These are phyloP conservation scores for Calonectria ilicicola DNA, from an alignment of 2,329 filamentous ascomycete species.

Conservation along the genomic window DNA sequence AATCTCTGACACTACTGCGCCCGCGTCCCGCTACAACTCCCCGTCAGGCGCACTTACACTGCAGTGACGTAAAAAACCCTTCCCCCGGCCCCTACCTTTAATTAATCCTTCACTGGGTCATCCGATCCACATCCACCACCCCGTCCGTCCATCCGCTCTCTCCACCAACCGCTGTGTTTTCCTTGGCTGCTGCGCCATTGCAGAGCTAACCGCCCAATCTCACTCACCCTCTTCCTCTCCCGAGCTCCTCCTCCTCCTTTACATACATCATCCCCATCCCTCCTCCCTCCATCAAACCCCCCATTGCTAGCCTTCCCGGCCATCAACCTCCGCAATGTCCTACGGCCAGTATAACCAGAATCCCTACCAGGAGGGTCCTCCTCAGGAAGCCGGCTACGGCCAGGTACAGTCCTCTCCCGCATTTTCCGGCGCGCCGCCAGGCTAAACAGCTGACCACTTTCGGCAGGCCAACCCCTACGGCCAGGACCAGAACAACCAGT, in stretches of 20 bases:
- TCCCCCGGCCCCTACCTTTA: conserved; percentile 10
- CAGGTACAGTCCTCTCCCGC: conserved; percentile 51
- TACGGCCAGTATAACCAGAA: conserved; percentile 73
- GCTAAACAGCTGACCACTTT: conserved; percentile 20
- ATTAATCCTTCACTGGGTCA: conserved; percentile 12
- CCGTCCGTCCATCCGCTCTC: not conserved
- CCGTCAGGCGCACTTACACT: not conserved
- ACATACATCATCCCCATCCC: conserved; percentile 33
- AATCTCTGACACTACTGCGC: conserved; percentile 9
- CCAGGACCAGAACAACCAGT: conserved; percentile 54
- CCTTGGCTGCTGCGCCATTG: conserved; percentile 18
- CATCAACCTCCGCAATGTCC: conserved; percentile 62
- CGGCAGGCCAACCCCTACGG: conserved; percentile 45
- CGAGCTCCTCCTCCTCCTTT: conserved; percentile 36
- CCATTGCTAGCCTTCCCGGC: conserved; percentile 34
- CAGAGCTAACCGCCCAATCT: conserved; percentile 25
- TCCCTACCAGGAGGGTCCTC: conserved; percentile 69
- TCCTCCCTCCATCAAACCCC: conserved; percentile 20
- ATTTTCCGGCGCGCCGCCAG: conserved; percentile 24
- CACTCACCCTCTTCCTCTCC: conserved; percentile 26
- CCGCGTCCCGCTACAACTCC: not conserved
- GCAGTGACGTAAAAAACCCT: conserved; percentile 6
- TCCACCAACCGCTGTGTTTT: conserved; percentile 22
- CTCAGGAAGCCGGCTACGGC: conserved; percentile 59
- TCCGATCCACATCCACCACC: conserved; percentile 21